A percentile compares a stretch with the other conserved stretches of the same genome.
Conservation (phyloP, 192 early-diverging fungal species). For the Spizellomyces sp. region DNA sequence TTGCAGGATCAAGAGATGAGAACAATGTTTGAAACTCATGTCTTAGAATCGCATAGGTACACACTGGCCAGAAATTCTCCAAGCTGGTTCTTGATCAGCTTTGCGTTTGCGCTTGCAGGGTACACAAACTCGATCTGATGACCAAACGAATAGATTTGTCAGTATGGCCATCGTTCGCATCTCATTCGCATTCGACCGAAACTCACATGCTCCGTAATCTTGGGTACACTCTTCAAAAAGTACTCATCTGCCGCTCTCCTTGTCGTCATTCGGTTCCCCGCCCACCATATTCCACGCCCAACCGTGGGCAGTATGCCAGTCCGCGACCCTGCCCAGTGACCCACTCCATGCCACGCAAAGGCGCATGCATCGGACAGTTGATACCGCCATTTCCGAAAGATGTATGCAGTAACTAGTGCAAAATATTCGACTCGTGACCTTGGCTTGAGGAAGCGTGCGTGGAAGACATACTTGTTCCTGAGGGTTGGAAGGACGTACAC, state of each 20-base stretch:
- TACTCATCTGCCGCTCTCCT: conserved; percentile 49
- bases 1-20: not conserved
- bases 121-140: conserved; percentile 47
- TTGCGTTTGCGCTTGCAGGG: conserved; percentile 33
- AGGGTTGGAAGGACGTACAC: conserved; percentile 48
- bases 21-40: not conserved
- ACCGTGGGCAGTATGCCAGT: not conserved
- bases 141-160: not conserved
- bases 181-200: not conserved
- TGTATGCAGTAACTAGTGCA: conserved; percentile 37
- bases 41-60: not conserved
- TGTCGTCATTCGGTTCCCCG: conserved; percentile 44
- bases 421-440: conserved; percentile 31
- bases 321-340: conserved; percentile 1
- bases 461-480: conserved; percentile 41
- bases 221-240: conserved; percentile 49
- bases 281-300: conserved; percentile 17
- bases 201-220: conserved; percentile 33
- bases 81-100: conserved; percentile 32
- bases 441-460: conserved; percentile 40
- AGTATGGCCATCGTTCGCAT: not conserved
- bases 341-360: conserved; percentile 40
- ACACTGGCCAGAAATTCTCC: conserved; percentile 29
- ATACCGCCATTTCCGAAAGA: conserved; percentile 52
- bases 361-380: conserved; percentile 40